Conservation (phyloP, 495 filamentous ascomycete genomes). For the Aspergillus sclerotioniger region DNA sequence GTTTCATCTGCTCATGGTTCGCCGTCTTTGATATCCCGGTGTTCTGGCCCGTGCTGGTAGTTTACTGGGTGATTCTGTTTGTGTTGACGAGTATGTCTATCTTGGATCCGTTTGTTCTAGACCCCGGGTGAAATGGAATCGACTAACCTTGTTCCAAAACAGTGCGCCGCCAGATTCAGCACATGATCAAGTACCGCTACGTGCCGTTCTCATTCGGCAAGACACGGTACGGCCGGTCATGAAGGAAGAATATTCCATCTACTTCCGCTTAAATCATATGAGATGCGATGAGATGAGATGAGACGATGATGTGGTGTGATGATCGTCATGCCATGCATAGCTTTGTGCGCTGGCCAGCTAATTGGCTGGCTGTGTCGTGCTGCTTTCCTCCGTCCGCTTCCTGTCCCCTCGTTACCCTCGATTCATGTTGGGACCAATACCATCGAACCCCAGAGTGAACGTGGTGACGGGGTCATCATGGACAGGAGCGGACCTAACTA, state of each 20-base stretch:
- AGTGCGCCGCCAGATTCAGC: slow-evolving; percentile 99
- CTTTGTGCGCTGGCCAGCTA: neutral
- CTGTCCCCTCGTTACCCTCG: too few species aligned
- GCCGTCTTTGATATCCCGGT: slow-evolving; percentile 92
- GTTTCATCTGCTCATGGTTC: slow-evolving; percentile 90
- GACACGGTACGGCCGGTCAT: slow-evolving; percentile 64
- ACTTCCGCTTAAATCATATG: neutral
- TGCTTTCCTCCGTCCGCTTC: too few species aligned
- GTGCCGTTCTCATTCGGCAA: slow-evolving; percentile 95
- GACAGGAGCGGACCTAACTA: neutral
- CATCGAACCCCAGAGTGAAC: too few species aligned
- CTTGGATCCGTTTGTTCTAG: neutral
- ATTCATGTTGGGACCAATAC: too few species aligned
- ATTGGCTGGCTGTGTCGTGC: too few species aligned
- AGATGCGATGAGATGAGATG: neutral
- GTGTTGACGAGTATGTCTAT: slow-evolving; percentile 81
- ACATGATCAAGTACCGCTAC: slow-evolving; percentile 99
- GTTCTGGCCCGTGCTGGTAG: slow-evolving; percentile 96
- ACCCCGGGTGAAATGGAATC: neutral
- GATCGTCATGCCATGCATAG: neutral
- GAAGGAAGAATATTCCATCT: slow-evolving; percentile 8
- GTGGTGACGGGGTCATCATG: too few species aligned
- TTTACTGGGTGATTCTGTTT: slow-evolving; percentile 98
- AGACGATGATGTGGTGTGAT: neutral
- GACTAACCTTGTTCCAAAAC: neutral